Percentiles rank a stretch among this genome's conserved stretches.
Conservation (phyloP, 441 rosid species). For the Syzygium malaccense region DNA sequence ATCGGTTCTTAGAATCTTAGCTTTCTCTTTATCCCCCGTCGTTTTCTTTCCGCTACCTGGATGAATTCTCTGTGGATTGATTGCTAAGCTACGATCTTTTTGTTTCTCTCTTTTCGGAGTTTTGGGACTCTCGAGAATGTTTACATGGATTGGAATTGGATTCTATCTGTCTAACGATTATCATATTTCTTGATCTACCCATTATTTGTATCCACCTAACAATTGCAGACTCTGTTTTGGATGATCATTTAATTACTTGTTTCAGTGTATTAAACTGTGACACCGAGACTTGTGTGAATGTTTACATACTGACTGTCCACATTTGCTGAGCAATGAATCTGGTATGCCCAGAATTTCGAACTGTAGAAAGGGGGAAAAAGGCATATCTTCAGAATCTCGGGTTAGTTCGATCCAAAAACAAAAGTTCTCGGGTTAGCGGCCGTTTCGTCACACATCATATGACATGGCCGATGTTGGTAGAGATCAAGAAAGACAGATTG, state of each 20-base stretch:
- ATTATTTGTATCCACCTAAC: not conserved
- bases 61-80: not conserved
- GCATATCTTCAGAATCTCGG: not conserved
- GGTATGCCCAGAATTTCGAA: not conserved
- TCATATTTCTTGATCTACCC: not conserved
- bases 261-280: not conserved
- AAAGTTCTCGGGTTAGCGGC: not conserved
- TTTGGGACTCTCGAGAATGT: not conserved
- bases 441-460: not conserved
- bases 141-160: not conserved
- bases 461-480: not conserved
- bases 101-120: not conserved
- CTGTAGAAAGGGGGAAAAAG: not conserved
- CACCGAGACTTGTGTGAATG: not conserved
- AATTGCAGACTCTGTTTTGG: too few relatives aligned
- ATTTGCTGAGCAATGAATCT: not conserved
- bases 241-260: not conserved
- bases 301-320: not conserved
- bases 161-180: not conserved
- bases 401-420: too few relatives aligned
- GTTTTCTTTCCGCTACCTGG: not conserved
- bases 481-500: not conserved
- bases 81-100: not conserved
- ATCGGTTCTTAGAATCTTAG: constrained; percentile 25
- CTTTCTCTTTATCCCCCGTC: not conserved